These are phyloP conservation scores for Aspergillus ostianus DNA, from an alignment of 495 filamentous ascomycete genomes.

Conservation along the genomic window DNA sequence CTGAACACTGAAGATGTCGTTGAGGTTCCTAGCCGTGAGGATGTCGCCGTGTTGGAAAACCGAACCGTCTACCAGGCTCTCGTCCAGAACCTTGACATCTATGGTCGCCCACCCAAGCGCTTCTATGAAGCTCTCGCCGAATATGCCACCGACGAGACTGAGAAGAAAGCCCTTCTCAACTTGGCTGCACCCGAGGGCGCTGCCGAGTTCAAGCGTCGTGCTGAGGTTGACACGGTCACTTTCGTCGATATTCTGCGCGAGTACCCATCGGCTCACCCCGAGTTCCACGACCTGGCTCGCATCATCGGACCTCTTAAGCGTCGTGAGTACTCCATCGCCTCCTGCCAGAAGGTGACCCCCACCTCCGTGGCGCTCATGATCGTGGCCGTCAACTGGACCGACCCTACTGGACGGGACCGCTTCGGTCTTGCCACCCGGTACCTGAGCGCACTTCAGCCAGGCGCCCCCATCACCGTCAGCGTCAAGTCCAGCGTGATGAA, in stretches of 20 bases:
- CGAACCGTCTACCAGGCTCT: slow-evolving; percentile 92
- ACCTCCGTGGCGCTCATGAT: slow-evolving; percentile 90
- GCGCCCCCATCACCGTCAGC: slow-evolving; percentile 78
- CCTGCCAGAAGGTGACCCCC: slow-evolving; percentile 87
- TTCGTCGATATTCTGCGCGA: slow-evolving; percentile 88
- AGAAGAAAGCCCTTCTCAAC: slow-evolving; percentile 75
- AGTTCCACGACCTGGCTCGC: slow-evolving; percentile 85
- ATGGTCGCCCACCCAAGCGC: slow-evolving; percentile 91
- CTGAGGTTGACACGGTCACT: slow-evolving; percentile 90
- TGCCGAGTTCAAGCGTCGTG: slow-evolving; percentile 90
- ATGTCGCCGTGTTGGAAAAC: slow-evolving; percentile 72
- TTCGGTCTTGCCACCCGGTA: slow-evolving; percentile 92
- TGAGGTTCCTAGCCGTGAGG: slow-evolving; percentile 85
- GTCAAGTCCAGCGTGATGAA: slow-evolving; percentile 99
- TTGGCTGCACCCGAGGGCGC: slow-evolving; percentile 81
- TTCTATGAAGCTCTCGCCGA: slow-evolving; percentile 94
- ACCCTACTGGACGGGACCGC: slow-evolving; percentile 81
- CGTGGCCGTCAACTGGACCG: slow-evolving; percentile 94
- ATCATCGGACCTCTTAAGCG: slow-evolving; percentile 92
- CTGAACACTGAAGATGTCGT: slow-evolving; percentile 79
- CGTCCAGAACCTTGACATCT: slow-evolving; percentile 93
- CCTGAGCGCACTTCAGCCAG: slow-evolving; percentile 69
- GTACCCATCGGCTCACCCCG: slow-evolving; percentile 83
- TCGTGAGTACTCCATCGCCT: slow-evolving; percentile 96
- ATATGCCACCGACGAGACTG: slow-evolving; percentile 76